phyloP scores from a whole-genome alignment of 2,329 filamentous ascomycete species.

The Colletotrichum sp. region DNA sequence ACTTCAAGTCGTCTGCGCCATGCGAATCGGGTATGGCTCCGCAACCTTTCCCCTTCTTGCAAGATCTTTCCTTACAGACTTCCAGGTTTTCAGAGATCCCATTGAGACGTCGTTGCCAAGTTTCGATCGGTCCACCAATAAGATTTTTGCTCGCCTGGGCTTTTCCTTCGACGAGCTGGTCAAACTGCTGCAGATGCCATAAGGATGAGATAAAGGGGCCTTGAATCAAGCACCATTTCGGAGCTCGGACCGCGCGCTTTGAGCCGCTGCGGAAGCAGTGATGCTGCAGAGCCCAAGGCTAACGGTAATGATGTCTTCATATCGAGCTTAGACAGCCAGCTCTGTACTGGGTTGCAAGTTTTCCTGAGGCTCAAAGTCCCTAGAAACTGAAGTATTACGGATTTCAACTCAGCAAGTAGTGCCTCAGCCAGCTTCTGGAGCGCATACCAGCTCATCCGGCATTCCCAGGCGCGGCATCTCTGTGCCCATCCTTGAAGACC shows the following conservation, averaged over 20 bases:
- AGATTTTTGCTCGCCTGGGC: background rate
- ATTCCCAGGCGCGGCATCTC: background rate
- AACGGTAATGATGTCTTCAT: background rate
- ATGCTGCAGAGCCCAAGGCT: background rate
- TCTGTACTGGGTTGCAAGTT: background rate
- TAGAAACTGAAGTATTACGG: background rate
- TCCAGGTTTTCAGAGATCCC: background rate
- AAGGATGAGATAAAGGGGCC: background rate
- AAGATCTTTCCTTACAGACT: background rate
- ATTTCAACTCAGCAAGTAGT: background rate
- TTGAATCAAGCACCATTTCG: background rate
- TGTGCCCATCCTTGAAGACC: background rate
- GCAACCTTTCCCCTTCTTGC: background rate
- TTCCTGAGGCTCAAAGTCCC: background rate
- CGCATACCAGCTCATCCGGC: background rate
- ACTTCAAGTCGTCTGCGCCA: background rate
- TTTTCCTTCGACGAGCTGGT: background rate
- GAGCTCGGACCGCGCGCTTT: background rate
- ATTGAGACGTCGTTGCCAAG: background rate
- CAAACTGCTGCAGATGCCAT: background rate
- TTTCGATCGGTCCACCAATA: background rate
- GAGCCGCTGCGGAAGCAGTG: background rate
- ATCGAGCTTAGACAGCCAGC: background rate
- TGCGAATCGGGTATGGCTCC: background rate
- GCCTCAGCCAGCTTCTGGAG: background rate